Evolutionary conservation across 1,139 yeast genomes (phyloP).

Genomic region (Geotrichum phurueaensis): DNA sequence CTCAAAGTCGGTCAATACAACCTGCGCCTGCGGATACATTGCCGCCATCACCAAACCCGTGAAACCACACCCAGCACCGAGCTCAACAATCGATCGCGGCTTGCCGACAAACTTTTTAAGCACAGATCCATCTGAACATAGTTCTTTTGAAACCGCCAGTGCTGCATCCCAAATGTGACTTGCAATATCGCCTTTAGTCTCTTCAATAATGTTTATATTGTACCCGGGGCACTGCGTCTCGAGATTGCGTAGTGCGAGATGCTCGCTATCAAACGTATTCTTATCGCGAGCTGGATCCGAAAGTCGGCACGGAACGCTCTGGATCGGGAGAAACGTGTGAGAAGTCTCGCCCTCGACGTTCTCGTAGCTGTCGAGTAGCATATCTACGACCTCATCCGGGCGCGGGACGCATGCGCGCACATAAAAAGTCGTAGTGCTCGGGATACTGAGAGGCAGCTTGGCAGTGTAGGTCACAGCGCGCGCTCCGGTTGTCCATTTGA

Average conservation of each 20-base stretch:
- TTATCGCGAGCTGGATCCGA: constrained; percentile 6
- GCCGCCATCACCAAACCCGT: constrained; percentile 26
- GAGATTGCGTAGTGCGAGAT: constrained; percentile 13
- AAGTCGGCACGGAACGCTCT: constrained; percentile 5
- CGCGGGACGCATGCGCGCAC: constrained; percentile 12
- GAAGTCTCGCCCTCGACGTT: background rate
- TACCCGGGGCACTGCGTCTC: constrained; percentile 14
- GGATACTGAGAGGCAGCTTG: background rate
- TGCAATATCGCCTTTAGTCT: constrained; percentile 29
- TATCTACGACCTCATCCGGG: constrained; percentile 12
- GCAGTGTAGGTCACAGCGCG: constrained; percentile 11
- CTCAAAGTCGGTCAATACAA: constrained; percentile 28
- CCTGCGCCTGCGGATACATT: constrained; percentile 20
- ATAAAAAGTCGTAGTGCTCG: background rate
- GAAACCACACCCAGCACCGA: constrained; percentile 32
- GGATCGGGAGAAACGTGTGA: constrained; percentile 12
- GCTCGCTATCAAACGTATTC: constrained; percentile 5
- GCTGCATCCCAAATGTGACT: constrained; percentile 31
- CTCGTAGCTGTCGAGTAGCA: constrained; percentile 13
- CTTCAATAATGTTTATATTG: constrained; percentile 20
- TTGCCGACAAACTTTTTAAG: constrained; percentile 9
- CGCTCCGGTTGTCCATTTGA: constrained; percentile 14
- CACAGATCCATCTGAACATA: constrained; percentile 9
- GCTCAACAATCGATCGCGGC: constrained; percentile 23
- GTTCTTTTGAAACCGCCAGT: constrained; percentile 17